Conservation (phyloP, 148 eudicot species). For the Rheum nobile region DNA sequence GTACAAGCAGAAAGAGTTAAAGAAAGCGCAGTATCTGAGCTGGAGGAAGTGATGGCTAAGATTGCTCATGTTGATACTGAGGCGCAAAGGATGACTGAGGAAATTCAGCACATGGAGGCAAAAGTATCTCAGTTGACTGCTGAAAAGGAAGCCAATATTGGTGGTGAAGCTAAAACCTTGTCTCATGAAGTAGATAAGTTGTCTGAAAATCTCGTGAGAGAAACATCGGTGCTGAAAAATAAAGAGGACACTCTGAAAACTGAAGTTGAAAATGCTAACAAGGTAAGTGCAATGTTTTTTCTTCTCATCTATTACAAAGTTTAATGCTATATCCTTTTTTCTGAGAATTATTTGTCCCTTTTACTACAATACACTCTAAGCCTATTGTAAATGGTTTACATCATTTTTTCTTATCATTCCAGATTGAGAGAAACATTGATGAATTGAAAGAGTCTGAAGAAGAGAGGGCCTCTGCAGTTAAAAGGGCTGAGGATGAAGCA, state of each 20-base stretch:
- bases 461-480: slow-evolving; percentile 63
- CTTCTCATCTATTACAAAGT: neutral
- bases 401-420: slow-evolving; percentile 11
- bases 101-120: slow-evolving; percentile 66
- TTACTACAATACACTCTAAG: neutral
- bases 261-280: slow-evolving; percentile 60
- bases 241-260: slow-evolving; percentile 59
- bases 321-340: neutral
- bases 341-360: neutral
- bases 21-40: slow-evolving; percentile 56
- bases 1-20: slow-evolving; percentile 76
- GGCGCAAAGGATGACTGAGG: slow-evolving; percentile 34
- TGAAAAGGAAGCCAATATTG: slow-evolving; percentile 86
- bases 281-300: slow-evolving; percentile 30
- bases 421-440: slow-evolving; percentile 61
- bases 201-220: slow-evolving; percentile 71
- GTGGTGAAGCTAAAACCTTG: slow-evolving; percentile 66
- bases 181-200: slow-evolving; percentile 70
- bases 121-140: slow-evolving; percentile 51
- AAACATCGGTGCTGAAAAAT: slow-evolving; percentile 67
- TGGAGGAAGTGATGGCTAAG: slow-evolving; percentile 48
- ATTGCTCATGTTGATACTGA: slow-evolving; percentile 48
- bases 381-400: neutral
- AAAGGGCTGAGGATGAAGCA: slow-evolving; percentile 84
- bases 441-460: slow-evolving; percentile 70